Percentiles rank a stretch among this genome's conserved stretches.
Conservation (phyloP, 1,139 yeast species). For the Diutina sp. region DNA sequence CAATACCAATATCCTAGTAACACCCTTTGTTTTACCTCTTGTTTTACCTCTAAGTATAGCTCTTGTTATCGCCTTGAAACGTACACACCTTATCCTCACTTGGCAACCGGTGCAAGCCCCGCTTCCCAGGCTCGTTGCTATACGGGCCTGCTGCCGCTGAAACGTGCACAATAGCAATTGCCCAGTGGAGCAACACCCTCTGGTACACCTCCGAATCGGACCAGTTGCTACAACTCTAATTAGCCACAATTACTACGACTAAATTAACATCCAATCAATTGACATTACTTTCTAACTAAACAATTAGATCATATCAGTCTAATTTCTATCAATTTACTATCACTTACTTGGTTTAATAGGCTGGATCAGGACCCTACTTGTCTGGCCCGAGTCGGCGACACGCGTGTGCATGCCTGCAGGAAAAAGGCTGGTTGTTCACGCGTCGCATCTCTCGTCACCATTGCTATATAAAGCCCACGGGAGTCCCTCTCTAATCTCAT, state of each 20-base stretch:
- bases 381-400: not conserved
- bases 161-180: not conserved
- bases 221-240: not conserved
- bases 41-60: too few relatives aligned
- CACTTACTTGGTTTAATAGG: not conserved
- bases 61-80: too few relatives aligned
- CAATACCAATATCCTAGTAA: too few relatives aligned
- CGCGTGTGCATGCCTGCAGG: not conserved
- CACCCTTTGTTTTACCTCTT: not conserved
- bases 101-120: too few relatives aligned
- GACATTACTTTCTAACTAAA: not conserved
- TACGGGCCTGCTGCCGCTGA: too few relatives aligned
- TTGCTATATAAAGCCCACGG: not conserved
- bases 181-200: not conserved
- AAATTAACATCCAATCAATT: too few relatives aligned
- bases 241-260: too few relatives aligned
- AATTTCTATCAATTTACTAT: not conserved
- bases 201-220: not conserved
- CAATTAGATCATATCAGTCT: not conserved
- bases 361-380: too few relatives aligned
- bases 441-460: not conserved
- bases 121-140: too few relatives aligned
- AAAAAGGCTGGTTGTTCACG: constrained; percentile 1
- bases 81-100: too few relatives aligned
- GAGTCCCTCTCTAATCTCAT: not conserved